Evolutionary conservation across 768 basidiomycete species (phyloP).

Genomic region (Leccinum olivaceopallidum): DNA sequence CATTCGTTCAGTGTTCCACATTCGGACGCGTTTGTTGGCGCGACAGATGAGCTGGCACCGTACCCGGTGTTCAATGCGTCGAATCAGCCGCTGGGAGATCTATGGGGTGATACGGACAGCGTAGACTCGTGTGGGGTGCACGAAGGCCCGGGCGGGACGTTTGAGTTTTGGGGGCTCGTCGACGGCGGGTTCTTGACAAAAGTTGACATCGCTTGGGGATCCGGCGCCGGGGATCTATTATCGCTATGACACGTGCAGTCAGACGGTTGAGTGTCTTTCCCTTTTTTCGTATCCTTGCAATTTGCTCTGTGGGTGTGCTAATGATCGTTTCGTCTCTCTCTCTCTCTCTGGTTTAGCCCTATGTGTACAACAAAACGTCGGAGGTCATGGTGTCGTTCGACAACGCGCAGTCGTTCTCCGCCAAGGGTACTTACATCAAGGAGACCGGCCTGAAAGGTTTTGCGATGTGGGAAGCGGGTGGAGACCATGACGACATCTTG

Average conservation of each 20-base stretch:
- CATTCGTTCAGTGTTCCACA: constrained; percentile 54
- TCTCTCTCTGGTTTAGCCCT: constrained; percentile 45
- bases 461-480: constrained; percentile 69
- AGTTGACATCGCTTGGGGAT: background rate
- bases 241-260: constrained; percentile 61
- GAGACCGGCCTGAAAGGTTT: constrained; percentile 56
- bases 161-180: constrained; percentile 63
- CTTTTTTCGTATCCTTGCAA: background rate
- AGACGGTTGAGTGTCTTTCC: constrained; percentile 53
- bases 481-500: constrained; percentile 59
- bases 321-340: background rate
- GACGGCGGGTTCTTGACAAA: constrained; percentile 54
- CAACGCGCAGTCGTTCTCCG: constrained; percentile 52
- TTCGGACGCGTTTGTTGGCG: constrained; percentile 37
- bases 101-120: constrained; percentile 50
- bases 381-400: constrained; percentile 65
- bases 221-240: constrained; percentile 47
- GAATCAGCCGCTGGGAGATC: constrained; percentile 51
- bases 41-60: constrained; percentile 37
- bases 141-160: constrained; percentile 51
- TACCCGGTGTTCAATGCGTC: constrained; percentile 52
- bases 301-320: background rate
- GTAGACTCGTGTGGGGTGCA: constrained; percentile 55
- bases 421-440: constrained; percentile 61
- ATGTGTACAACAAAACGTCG: constrained; percentile 55